Evolutionary conservation across 106 monocot genomes (phyloP).

Genomic region (Allium fistulosum): DNA sequence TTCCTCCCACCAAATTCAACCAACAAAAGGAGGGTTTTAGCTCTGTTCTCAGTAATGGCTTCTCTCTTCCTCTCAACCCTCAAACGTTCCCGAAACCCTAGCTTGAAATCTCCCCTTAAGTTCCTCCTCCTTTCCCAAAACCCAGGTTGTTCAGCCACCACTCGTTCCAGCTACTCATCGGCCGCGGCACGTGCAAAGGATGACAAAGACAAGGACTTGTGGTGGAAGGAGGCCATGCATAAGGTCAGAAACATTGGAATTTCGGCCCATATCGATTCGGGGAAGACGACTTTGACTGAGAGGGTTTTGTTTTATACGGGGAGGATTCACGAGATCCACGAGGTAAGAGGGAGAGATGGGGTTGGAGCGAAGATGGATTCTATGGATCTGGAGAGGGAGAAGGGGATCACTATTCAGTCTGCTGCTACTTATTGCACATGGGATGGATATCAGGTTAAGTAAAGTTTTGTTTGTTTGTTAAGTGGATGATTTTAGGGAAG

Average conservation of each 20-base stretch:
- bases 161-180: slow-evolving; percentile 27
- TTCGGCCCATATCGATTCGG: slow-evolving; percentile 98
- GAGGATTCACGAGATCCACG: slow-evolving; percentile 95
- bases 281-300: slow-evolving; percentile 96
- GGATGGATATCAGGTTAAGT: slow-evolving; percentile 73
- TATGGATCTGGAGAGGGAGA: slow-evolving; percentile 98
- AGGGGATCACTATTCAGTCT: slow-evolving; percentile 96
- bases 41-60: neutral
- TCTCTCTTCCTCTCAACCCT: slow-evolving; percentile 38
- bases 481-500: no score
- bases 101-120: slow-evolving; percentile 7
- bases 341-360: slow-evolving; percentile 87
- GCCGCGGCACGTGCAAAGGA: slow-evolving; percentile 49
- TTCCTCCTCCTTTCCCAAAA: slow-evolving; percentile 26
- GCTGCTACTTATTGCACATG: slow-evolving; percentile 98
- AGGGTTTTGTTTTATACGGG: slow-evolving; percentile 91
- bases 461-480: no score
- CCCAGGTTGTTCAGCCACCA: neutral
- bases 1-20: no score
- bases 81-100: slow-evolving; percentile 1
- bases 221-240: slow-evolving; percentile 83
- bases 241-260: slow-evolving; percentile 91
- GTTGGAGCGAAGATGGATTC: slow-evolving; percentile 99
- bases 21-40: no score
- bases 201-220: slow-evolving; percentile 72